Conservation (phyloP, 2,329 filamentous ascomycete genomes). For the Trichoderma sp. region DNA sequence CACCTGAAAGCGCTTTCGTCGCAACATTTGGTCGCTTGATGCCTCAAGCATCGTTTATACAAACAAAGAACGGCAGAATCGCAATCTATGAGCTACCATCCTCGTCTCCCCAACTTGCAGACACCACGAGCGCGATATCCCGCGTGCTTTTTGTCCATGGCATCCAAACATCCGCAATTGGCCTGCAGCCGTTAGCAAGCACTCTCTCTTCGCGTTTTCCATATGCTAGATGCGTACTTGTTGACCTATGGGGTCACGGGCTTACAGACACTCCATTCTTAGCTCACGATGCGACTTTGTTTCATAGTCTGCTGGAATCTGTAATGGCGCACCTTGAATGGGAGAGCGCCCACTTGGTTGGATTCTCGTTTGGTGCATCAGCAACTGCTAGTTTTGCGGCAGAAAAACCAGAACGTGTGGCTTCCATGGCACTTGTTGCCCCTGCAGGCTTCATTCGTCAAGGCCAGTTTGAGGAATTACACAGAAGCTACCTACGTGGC, state of each 20-base stretch:
- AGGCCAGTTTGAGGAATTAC: not conserved
- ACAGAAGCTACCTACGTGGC: not conserved
- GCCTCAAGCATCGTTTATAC: not conserved
- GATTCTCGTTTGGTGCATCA: not conserved
- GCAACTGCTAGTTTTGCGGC: not conserved
- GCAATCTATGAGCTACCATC: not conserved
- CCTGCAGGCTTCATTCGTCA: not conserved
- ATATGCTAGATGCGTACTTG: not conserved
- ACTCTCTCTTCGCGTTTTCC: not conserved
- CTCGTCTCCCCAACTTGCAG: not conserved
- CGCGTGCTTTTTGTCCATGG: slow-evolving; percentile 4
- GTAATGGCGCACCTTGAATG: not conserved
- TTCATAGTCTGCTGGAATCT: not conserved
- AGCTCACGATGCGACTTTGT: not conserved
- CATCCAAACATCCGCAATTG: slow-evolving; percentile 2
- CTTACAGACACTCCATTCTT: slow-evolving; percentile 4
- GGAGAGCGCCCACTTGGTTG: not conserved
- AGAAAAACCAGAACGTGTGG: not conserved
- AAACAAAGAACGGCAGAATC: not conserved
- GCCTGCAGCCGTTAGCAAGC: not conserved
- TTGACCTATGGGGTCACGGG: slow-evolving; percentile 12
- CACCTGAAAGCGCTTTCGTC: not conserved
- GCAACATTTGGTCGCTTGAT: not conserved
- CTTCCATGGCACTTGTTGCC: not conserved
- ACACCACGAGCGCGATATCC: not conserved